Base-by-base conservation (phyloP, 495 filamentous ascomycete species). In the Tuber calosporum region DNA sequence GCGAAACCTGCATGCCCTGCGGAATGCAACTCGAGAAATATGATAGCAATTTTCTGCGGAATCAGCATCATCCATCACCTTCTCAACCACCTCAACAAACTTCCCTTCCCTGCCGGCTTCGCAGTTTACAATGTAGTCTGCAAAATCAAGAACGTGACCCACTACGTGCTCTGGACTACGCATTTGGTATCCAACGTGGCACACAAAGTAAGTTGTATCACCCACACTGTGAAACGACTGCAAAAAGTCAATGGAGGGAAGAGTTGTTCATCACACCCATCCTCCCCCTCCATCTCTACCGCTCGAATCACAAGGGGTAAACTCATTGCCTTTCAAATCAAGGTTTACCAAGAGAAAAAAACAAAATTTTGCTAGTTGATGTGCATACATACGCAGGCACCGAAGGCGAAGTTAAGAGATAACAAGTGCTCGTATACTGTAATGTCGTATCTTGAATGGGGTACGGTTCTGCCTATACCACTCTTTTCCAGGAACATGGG, bases 381-480 rank as follows among this genome's bases (percentile, higher is more conserved):
- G 48, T 62, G 53, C 53, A 62, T 62, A 62, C n/a, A 62, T 62
- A 34, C 53, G 26, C 53, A 62, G 53, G 53, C 53, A 62, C 53
- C 26, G 26, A 62, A 17, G 53, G 53, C 26, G 26, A 62, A 30
- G 9, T 62, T 4, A 17, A 62, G 13, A 62, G 53, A n/a, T n/a
- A n/a, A n/a, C n/a, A 30, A 62, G 34, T 26, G 13, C n/a, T n/a
- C n/a, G n/a, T n/a, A 13, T 30, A 34, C 53, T 62, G 26, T 34
- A 53, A 15, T 48, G 1, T 53, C 4, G 22, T 58, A 62, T 62
- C 26, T 19, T 34, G 13, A 34, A 34, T 62, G 11, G 53, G 26
- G 53, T 62, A 62, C 53, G 15, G n/a, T 62, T 13, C 53, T 3
- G 8, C 45, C 22, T 30, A n/a, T 4, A 30, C 26, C 13, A 9